Conservation (phyloP, 1,139 yeast species). For the Magnusiomyces sp. region DNA sequence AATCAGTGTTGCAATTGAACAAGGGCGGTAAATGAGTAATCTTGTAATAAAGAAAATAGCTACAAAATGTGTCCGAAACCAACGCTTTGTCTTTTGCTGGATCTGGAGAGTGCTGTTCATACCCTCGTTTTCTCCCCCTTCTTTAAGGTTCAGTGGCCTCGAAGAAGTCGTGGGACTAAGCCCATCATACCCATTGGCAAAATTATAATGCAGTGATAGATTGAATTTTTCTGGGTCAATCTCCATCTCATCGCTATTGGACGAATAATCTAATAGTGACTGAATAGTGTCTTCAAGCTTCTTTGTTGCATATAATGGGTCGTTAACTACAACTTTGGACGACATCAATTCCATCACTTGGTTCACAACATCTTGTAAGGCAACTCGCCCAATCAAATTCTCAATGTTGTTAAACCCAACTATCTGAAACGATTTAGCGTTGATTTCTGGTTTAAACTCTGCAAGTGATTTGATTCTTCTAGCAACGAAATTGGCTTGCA, state of each 20-base stretch:
- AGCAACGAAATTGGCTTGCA: not conserved
- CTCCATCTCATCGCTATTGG: not conserved
- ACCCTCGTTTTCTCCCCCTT: conserved; percentile 20
- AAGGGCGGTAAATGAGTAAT: conserved; percentile 1
- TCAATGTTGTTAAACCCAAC: not conserved
- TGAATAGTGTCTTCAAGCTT: not conserved
- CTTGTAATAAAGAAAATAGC: not conserved
- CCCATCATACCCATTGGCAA: conserved; percentile 2
- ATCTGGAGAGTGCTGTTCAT: conserved; percentile 13
- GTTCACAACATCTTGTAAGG: not conserved
- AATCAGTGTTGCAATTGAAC: not conserved
- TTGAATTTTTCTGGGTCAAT: not conserved
- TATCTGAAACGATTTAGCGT: not conserved
- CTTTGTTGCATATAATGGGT: not conserved
- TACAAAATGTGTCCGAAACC: conserved; percentile 3
- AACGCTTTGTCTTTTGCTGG: not conserved
- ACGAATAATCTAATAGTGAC: not conserved
- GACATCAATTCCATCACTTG: not conserved
- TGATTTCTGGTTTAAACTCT: not conserved
- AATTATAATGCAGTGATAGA: not conserved
- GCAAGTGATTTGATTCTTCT: not conserved
- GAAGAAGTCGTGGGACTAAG: not conserved
- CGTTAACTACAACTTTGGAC: not conserved
- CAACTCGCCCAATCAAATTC: not conserved
- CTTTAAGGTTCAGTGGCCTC: conserved; percentile 11